Base-by-base conservation (phyloP, 805 yeast species). In the Hyphopichia homilentoma region DNA sequence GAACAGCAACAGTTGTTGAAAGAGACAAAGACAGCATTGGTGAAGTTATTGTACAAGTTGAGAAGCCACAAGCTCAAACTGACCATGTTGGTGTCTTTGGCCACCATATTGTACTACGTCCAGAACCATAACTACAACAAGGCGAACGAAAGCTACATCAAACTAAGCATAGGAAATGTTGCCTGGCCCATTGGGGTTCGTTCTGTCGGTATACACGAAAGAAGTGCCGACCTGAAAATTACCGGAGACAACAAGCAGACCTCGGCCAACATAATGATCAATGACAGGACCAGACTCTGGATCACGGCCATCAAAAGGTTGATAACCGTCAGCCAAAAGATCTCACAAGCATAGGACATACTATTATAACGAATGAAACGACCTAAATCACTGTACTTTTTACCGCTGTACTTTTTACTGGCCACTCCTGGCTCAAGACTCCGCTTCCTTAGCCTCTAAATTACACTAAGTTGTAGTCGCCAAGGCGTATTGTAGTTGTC, bases 181-280 rank as follows among this genome's bases (percentile, higher is more conserved):
- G 89, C 93, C 4, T 87, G 95, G 95, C 96, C 96, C 2, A 82
- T 86, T 42, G 96, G 96, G 17, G 84, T 87, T 9, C 65, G 77
- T 6, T 75, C 75, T 35, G 82, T 87, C 11, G 87, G 93, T 30
- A 84, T 87, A 36, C 96, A 86, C 52, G 80, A 79, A 7, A 61
- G 95, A 38, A 73, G 79, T 34, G 79, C 83, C 1, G 79, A 75
- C 32, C 66, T 70, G 36, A 75, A 73, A 42, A 72, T 81, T 21
- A 68, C 76, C 5, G 77, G 79, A 13, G 68, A 67, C 28, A 47
- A 50, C 27, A 53, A 53, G 38, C 61, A 65, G 18, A 47, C 52
- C 35, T 48, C 68, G 7, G 80, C 93, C 9, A 84, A 83, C 51
- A 81, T 87, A 20, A 81, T 86, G 88, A 75, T 77, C 34, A 85